phyloP scores from a whole-genome alignment of 176 grass and related monocot species.

The Puccinellia tenuiflora region DNA sequence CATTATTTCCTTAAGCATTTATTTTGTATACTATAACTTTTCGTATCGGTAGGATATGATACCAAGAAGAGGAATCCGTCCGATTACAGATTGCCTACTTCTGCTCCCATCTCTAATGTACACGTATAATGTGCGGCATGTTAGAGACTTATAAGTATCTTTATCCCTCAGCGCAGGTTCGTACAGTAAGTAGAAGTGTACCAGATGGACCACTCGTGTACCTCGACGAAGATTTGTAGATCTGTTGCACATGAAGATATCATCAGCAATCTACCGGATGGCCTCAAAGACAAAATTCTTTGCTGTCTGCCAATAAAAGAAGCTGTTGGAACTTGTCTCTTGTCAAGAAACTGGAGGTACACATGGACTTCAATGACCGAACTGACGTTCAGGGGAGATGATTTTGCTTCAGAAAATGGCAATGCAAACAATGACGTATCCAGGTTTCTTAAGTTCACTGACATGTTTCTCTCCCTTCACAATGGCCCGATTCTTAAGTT shows the following conservation, averaged over 20 bases:
- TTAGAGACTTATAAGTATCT: constrained; percentile 10
- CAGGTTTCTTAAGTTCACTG: constrained; percentile 1
- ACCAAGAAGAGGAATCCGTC: neutral
- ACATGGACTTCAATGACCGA: constrained; percentile 45
- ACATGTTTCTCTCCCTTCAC: constrained; percentile 25
- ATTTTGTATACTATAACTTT: neutral
- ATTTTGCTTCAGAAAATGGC: constrained; percentile 16
- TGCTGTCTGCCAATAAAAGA: constrained; percentile 43
- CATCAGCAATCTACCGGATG: constrained; percentile 42
- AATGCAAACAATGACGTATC: neutral
- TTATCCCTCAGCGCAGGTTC: neutral
- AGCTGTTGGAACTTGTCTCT: constrained; percentile 33
- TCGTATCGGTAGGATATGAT: neutral
- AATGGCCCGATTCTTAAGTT: constrained; percentile 42
- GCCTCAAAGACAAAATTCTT: constrained; percentile 48
- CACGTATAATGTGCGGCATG: neutral
- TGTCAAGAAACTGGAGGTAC: constrained; percentile 45
- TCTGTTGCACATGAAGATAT: constrained; percentile 22
- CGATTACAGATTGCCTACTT: neutral
- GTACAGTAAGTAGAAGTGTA: neutral
- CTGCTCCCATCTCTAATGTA: neutral
- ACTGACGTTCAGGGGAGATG: constrained; percentile 28
- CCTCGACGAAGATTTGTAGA: constrained; percentile 10
- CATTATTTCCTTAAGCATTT: neutral
- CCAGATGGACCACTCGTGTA: neutral